Base-by-base conservation (phyloP, 441 rosid genomes). In the Gossypium schwendimanii region DNA sequence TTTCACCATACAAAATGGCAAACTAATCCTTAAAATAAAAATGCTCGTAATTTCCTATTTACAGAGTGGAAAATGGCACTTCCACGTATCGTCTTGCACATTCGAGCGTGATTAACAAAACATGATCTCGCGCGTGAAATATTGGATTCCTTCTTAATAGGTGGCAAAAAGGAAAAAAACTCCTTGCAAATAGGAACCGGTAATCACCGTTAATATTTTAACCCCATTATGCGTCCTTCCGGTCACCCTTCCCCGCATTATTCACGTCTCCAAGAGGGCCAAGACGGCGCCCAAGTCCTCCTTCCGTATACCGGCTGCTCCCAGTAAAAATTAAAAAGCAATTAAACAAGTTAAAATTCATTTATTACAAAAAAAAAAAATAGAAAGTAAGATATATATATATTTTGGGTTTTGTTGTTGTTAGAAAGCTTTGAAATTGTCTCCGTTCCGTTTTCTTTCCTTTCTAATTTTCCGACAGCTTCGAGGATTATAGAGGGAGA, bases 161-260 rank as follows among this genome's bases (percentile, higher is more conserved):
- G 70, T 57, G n/a, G 76, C 18, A 49, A 75, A 23, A 73, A 45
- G 45, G n/a, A 53, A 73, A 71, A 28, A 71, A 63, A 24, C 69
- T 75, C 83, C 81, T 18, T 58, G 7, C 17, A 77, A 66, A 57
- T 74, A 72, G 85, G 81, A 74, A 76, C 81, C 62, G 76, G 81
- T 75, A 11, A 81, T 70, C 78, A 63, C 81, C 79, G 75, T 75
- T 72, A 64, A 73, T 70, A 64, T 31, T 31, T 55, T 20, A 69
- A 61, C 11, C 66, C 63, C 62, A 0, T 20, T 62, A 52, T 75
- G 78, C 71, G 77, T 76, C 65, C 54, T 50, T 44, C 72, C 80
- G 83, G 79, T 73, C 1, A 59, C 52, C 33, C 28, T n/a, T 4
- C 58, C 36, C 47, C 66, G 78, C 84, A 78, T 81, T 81, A 72